Conservation (phyloP, 73 alveolate species). For the Urostyla sp. region DNA sequence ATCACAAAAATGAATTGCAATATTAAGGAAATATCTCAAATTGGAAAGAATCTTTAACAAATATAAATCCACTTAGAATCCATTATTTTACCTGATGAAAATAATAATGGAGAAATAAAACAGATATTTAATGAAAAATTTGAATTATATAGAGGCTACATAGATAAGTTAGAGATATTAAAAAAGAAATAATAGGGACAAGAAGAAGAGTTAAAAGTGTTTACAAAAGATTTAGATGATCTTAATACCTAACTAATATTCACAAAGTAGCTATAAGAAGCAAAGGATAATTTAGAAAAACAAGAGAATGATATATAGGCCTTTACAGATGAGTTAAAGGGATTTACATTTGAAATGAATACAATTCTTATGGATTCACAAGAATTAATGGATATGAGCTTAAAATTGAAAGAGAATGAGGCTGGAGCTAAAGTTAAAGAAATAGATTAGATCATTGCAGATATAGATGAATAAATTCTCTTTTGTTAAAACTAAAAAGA, state of each 20-base stretch:
- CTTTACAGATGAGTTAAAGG: constrained; percentile 1
- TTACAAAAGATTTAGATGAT: background rate
- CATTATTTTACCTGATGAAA: too few species aligned
- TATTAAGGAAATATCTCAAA: too few species aligned
- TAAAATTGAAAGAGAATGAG: background rate
- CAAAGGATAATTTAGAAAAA: background rate
- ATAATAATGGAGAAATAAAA: too few species aligned
- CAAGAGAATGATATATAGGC: background rate
- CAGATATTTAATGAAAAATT: too few species aligned
- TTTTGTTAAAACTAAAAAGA: constrained; percentile 2
- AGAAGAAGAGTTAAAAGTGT: background rate
- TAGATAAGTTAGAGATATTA: too few species aligned
- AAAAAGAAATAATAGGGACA: too few species aligned
- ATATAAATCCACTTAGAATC: too few species aligned
- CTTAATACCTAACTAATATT: background rate
- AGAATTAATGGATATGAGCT: background rate
- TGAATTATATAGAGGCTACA: too few species aligned
- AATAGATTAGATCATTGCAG: background rate
- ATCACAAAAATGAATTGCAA: too few species aligned
- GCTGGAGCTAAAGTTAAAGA: background rate
- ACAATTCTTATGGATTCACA: background rate
- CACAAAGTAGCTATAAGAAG: background rate
- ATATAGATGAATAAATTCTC: background rate
- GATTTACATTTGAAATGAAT: background rate
- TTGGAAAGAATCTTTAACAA: too few species aligned